Percentiles rank a stretch among this genome's conserved stretches.
phyloP scores from a whole-genome alignment of 371 early-diverging fungal species.

The Mortierella polycephala region DNA sequence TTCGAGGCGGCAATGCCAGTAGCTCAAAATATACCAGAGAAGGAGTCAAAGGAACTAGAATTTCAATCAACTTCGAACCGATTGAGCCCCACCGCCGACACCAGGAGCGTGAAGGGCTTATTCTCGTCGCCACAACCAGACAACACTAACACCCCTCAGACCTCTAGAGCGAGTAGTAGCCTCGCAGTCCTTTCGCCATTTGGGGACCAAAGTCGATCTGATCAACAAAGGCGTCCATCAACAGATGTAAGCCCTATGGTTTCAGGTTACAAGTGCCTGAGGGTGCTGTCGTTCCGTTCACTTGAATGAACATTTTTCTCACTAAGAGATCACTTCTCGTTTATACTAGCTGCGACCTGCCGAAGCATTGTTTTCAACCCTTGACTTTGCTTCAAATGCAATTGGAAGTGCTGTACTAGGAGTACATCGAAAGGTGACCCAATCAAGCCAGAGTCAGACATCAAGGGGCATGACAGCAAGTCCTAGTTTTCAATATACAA shows the following conservation, averaged over 20 bases:
- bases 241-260: slow-evolving; percentile 17
- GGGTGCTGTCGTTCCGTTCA: too few relatives aligned
- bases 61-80: too few relatives aligned
- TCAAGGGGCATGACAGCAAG: background rate
- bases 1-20: too few relatives aligned
- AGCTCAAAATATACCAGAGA: too few relatives aligned
- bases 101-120: slow-evolving; percentile 19
- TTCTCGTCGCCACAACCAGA: slow-evolving; percentile 3
- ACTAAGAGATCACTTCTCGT: background rate
- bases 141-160: background rate
- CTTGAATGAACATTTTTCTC: too few relatives aligned
- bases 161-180: background rate
- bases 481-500: background rate
- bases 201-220: background rate
- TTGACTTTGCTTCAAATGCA: slow-evolving; percentile 52
- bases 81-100: too few relatives aligned
- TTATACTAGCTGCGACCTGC: slow-evolving; percentile 33
- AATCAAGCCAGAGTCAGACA: slow-evolving; percentile 13
- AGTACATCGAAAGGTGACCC: slow-evolving; percentile 49
- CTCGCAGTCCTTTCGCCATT: background rate
- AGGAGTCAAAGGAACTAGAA: too few relatives aligned
- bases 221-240: slow-evolving; percentile 14
- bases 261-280: background rate
- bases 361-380: slow-evolving; percentile 43
- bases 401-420: slow-evolving; percentile 50